A percentile compares a stretch with the other conserved stretches of the same genome.
Conservation (phyloP, 2,329 filamentous ascomycete species). For the Furcasterigmium sp. region DNA sequence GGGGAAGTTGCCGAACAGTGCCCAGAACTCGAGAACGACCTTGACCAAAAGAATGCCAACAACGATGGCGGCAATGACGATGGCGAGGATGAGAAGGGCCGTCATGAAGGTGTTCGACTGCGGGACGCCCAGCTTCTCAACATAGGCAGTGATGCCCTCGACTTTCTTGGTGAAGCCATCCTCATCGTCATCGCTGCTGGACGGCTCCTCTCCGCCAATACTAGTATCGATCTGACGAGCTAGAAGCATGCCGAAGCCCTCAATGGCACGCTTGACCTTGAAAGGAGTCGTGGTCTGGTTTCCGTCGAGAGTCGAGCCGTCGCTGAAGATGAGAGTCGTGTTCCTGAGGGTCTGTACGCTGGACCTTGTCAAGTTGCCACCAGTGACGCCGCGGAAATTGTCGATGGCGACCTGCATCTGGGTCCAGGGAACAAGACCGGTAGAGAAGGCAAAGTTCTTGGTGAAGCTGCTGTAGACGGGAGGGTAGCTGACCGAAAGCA, state of each 20-base stretch:
- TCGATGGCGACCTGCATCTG: constrained; percentile 78
- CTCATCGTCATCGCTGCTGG: constrained; percentile 16
- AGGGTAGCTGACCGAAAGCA: constrained; percentile 88
- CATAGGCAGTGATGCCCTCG: constrained; percentile 73
- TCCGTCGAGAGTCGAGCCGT: constrained; percentile 45
- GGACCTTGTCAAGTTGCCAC: constrained; percentile 79
- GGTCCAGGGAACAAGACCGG: constrained; percentile 78
- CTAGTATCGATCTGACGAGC: constrained; percentile 46
- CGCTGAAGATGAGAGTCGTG: constrained; percentile 66
- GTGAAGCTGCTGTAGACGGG: constrained; percentile 82
- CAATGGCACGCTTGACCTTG: constrained; percentile 39
- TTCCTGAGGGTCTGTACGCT: constrained; percentile 72
- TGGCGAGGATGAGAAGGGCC: constrained; percentile 80
- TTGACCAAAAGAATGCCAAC: constrained; percentile 87
- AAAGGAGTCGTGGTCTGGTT: constrained; percentile 8
- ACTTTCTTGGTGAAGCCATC: constrained; percentile 41
- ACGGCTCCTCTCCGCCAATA: constrained; percentile 28
- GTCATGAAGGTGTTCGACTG: constrained; percentile 95
- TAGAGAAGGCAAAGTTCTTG: constrained; percentile 91
- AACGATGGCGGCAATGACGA: constrained; percentile 76
- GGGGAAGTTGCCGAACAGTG: constrained; percentile 83
- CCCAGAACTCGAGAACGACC: constrained; percentile 85
- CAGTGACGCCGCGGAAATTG: constrained; percentile 71
- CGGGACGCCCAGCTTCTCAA: constrained; percentile 80
- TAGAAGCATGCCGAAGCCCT: constrained; percentile 42